Percentiles rank a stretch among this genome's conserved stretches.
Conservation (phyloP, 1,284 basidiomycete genomes). For the Leccinum fuscescens region DNA sequence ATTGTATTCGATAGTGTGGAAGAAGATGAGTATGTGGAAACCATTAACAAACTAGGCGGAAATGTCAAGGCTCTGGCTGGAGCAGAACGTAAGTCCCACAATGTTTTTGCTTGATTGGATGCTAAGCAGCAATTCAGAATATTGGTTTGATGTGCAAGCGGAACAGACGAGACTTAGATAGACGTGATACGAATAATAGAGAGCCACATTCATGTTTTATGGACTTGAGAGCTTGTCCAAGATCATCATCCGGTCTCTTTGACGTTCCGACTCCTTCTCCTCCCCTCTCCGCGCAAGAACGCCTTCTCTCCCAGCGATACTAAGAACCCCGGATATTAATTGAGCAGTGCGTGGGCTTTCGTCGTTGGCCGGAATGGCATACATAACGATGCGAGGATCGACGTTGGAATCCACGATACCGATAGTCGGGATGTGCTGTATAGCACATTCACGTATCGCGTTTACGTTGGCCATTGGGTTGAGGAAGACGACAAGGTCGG, state of each 20-base stretch:
- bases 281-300: slow-evolving; percentile 38
- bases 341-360: slow-evolving; percentile 90
- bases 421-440: slow-evolving; percentile 82
- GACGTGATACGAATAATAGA: slow-evolving; percentile 23
- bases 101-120: slow-evolving; percentile 8
- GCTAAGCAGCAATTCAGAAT: slow-evolving; percentile 42
- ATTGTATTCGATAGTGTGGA: slow-evolving; percentile 98
- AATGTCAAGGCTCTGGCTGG: slow-evolving; percentile 84
- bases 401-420: slow-evolving; percentile 93
- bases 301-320: slow-evolving; percentile 89
- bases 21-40: slow-evolving; percentile 96
- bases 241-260: slow-evolving; percentile 29
- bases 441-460: slow-evolving; percentile 84
- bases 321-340: slow-evolving; percentile 86
- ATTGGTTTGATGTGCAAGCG: slow-evolving; percentile 67
- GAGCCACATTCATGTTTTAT: slow-evolving; percentile 26
- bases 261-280: slow-evolving; percentile 18
- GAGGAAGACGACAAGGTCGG: slow-evolving; percentile 87
- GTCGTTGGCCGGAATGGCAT: slow-evolving; percentile 97
- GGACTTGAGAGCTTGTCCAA: slow-evolving; percentile 27
- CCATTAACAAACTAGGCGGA: slow-evolving; percentile 90
- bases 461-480: slow-evolving; percentile 84
- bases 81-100: slow-evolving; percentile 77
- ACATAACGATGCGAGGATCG: slow-evolving; percentile 96
- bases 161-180: slow-evolving; percentile 35